Evolutionary conservation across 495 filamentous ascomycete genomes (phyloP).

Genomic region (Hypoxylon rickii): DNA sequence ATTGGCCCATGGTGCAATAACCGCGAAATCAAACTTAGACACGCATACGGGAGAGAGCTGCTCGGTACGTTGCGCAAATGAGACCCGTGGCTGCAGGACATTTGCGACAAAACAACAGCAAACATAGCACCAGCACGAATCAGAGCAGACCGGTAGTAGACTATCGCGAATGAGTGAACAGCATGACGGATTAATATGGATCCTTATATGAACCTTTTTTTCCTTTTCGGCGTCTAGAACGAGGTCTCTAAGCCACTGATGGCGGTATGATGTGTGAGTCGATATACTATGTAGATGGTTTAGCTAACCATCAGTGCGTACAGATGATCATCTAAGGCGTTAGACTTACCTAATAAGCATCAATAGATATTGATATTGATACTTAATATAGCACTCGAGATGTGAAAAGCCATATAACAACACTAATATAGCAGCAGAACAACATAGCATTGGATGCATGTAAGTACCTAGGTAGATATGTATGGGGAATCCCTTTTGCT

Average conservation of each 20-base stretch:
- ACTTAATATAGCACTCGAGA: background rate
- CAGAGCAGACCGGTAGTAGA: background rate
- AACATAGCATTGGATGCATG: background rate
- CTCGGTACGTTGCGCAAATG: constrained; percentile 15
- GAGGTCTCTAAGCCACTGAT: background rate
- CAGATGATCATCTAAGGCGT: too few relatives aligned
- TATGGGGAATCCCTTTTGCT: background rate
- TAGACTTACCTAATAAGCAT: too few relatives aligned
- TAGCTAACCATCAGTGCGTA: too few relatives aligned
- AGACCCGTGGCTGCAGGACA: background rate
- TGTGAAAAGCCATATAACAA: constrained; percentile 1
- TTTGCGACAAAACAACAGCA: background rate
- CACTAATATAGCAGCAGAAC: background rate
- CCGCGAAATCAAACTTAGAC: constrained; percentile 22
- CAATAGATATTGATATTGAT: too few relatives aligned
- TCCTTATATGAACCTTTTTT: background rate
- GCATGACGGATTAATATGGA: too few relatives aligned
- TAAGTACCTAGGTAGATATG: background rate
- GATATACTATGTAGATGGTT: background rate
- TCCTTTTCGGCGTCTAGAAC: background rate
- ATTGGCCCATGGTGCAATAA: constrained; percentile 2
- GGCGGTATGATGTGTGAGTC: background rate
- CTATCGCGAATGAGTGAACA: too few relatives aligned
- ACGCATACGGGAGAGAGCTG: too few relatives aligned
- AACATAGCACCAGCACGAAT: too few relatives aligned